Percentiles rank a stretch among this genome's conserved stretches.
These are phyloP conservation scores for Bryoglossum gracile DNA, from an alignment of 495 filamentous ascomycete genomes.

Conservation along the genomic window DNA sequence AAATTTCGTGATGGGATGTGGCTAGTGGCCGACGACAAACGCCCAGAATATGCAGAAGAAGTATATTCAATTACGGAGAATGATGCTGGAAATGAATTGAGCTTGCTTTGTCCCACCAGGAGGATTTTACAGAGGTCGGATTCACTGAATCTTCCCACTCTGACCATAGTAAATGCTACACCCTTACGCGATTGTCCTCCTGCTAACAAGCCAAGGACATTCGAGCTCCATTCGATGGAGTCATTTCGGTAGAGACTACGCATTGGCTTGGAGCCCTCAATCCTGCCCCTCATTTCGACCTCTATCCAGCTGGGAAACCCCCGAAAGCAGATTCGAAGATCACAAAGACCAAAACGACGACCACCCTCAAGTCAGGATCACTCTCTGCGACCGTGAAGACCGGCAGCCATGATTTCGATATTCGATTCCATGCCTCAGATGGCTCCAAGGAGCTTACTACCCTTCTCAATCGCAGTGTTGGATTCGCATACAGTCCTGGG, in stretches of 20 bases:
- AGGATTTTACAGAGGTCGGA: conserved; percentile 43
- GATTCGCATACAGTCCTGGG: conserved; percentile 45
- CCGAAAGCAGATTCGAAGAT: conserved; percentile 37
- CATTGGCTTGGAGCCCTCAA: conserved; percentile 55
- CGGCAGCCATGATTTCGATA: conserved; percentile 46
- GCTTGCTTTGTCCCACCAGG: conserved; percentile 42
- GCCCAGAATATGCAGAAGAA: conserved; percentile 48
- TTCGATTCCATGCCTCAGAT: conserved; percentile 45
- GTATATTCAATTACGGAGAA: conserved; percentile 38
- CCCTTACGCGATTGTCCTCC: conserved; percentile 4
- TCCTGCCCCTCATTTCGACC: conserved; percentile 56
- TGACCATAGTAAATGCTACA: conserved; percentile 33
- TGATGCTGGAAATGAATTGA: conserved; percentile 32
- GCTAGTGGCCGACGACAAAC: conserved; percentile 40
- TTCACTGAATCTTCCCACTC: conserved; percentile 48
- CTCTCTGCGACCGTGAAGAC: conserved; percentile 46
- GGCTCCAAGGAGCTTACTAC: conserved; percentile 47
- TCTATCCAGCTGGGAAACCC: conserved; percentile 48
- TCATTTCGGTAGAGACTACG: conserved; percentile 54
- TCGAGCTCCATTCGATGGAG: conserved; percentile 48
- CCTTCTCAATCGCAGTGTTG: conserved; percentile 52
- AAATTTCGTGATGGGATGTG: conserved; percentile 48
- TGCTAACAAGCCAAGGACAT: conserved; percentile 38
- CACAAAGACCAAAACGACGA: conserved; percentile 39
- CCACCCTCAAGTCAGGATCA: conserved; percentile 48